phyloP scores from a whole-genome alignment of 768 basidiomycete genomes.

The Kwoniella bestiolae region DNA sequence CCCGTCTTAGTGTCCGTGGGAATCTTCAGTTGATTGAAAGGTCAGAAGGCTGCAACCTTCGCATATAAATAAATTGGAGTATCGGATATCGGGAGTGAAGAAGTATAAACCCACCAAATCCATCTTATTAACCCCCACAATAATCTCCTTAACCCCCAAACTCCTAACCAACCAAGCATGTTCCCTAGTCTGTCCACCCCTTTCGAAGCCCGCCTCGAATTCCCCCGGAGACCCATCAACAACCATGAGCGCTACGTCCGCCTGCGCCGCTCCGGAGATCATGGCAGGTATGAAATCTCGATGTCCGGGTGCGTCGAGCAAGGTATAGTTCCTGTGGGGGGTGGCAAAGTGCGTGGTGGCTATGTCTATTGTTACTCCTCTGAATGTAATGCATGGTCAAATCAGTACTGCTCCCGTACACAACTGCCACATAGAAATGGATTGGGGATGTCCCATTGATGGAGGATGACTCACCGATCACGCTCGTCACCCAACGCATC shows the following conservation, averaged over 20 bases:
- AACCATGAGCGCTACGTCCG: conserved; percentile 90
- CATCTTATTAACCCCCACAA: conserved; percentile 93
- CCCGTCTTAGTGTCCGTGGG: too few species aligned
- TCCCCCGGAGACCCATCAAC: conserved; percentile 88
- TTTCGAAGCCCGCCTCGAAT: conserved; percentile 93
- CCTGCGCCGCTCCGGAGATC: conserved; percentile 98
- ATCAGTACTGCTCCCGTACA: too few species aligned
- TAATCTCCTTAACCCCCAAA: conserved; percentile 85
- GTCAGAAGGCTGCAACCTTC: too few species aligned
- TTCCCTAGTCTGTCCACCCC: conserved; percentile 93
- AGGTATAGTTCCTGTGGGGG: conserved; percentile 75
- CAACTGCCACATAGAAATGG: too few species aligned
- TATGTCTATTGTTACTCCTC: conserved; percentile 98
- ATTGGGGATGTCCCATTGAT: too few species aligned
- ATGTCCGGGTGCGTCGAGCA: conserved; percentile 98
- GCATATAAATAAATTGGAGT: too few species aligned
- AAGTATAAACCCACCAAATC: conserved; percentile 68
- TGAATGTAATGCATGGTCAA: too few species aligned
- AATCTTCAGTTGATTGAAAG: too few species aligned
- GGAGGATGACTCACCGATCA: conserved; percentile 78
- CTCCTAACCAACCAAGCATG: conserved; percentile 89
- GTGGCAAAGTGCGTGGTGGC: conserved; percentile 80
- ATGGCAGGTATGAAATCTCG: conserved; percentile 98
- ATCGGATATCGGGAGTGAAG: too few species aligned
- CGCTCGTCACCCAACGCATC: conserved; percentile 92